A percentile compares a stretch with the other conserved stretches of the same genome.
phyloP scores from a whole-genome alignment of 2,329 filamentous ascomycete genomes.

The Penicillium concentricum region DNA sequence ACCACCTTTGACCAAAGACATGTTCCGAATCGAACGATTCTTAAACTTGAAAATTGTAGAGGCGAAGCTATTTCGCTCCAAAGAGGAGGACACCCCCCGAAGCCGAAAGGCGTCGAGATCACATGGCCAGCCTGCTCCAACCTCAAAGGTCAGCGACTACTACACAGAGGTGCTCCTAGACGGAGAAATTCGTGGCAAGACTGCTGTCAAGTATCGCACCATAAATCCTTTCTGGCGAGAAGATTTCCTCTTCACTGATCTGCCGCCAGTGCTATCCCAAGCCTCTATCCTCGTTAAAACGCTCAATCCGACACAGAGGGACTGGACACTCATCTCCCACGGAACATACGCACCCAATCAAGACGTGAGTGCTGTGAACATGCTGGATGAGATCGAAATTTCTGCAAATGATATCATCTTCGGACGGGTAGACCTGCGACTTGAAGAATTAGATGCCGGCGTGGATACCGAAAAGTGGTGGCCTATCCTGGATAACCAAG shows the following conservation, averaged over 20 bases:
- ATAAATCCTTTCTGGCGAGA: conserved; percentile 51
- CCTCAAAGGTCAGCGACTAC: conserved; percentile 41
- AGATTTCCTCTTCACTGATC: conserved; percentile 48
- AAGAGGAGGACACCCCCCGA: conserved; percentile 32
- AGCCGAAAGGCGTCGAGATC: conserved; percentile 36
- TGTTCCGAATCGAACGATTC: conserved; percentile 66
- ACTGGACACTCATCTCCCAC: conserved; percentile 50
- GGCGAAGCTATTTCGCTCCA: conserved; percentile 52
- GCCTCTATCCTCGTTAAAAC: conserved; percentile 48
- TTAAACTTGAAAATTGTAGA: conserved; percentile 62
- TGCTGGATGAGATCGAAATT: conserved; percentile 48
- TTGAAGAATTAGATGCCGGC: conserved; percentile 74
- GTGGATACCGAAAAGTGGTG: conserved; percentile 87
- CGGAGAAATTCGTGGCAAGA: conserved; percentile 50
- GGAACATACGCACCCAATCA: conserved; percentile 44
- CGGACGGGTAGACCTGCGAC: conserved; percentile 70
- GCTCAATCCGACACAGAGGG: conserved; percentile 48
- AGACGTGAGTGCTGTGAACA: conserved; percentile 40
- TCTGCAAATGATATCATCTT: conserved; percentile 48
- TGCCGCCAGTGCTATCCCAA: conserved; percentile 49
- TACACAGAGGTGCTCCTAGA: conserved; percentile 51
- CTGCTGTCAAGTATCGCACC: conserved; percentile 48
- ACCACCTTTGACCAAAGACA: conserved; percentile 50
- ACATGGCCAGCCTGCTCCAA: conserved; percentile 26
- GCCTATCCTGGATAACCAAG: conserved; percentile 72